Base-by-base conservation (phyloP, 164 flowering plant genomes). In the Berberis vulgaris region DNA sequence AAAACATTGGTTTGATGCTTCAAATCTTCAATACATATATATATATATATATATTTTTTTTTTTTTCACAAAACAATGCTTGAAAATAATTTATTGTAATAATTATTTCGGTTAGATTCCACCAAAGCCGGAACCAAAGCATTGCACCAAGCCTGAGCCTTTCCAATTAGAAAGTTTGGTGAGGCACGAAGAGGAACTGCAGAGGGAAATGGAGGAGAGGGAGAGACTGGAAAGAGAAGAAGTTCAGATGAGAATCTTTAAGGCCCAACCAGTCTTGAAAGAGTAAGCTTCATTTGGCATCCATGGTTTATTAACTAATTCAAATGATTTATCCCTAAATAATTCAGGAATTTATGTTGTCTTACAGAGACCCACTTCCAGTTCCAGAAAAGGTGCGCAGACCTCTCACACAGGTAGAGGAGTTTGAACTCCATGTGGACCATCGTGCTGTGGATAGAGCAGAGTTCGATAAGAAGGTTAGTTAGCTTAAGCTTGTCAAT, bases 141-240 rank as follows among this genome's bases (percentile, higher is more conserved):
- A 78, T 47, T 81, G 84, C 79, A 91, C 97, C 26, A 85, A 69
- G 67, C 89, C 96, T 11, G 96, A 89, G 73, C 96, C 94, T 45
- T 95, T 95, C 77, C 94, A 86, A 65, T 63, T 95, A 73, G 96
- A 85, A 68, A 95, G 99, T 76, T 59, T 95, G 59, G 72, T 82
- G 54, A 89, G 99, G 73, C 99, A 95, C 69, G 97, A 91, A 71
- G 94, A 86, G 69, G 99, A 91, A 76, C 66, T 88, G 77, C 89
- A 80, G 60, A 85, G 81, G 66, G 95, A 87, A 70, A 80, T 89
- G 87, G 92, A 91, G 68, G 97, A 95, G 69, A 81, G 81, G 71
- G 69, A 62, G 60, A 86, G 88, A 54, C 70, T 64, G 75, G 96
- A 91, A 72, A 77, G 65, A 72, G 94, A 86, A 76, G 94, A 81